A percentile compares a stretch with the other conserved stretches of the same genome.
These are phyloP conservation scores for Sporisorium reilianum DNA, from an alignment of 1,284 basidiomycete species.

Conservation along the genomic window DNA sequence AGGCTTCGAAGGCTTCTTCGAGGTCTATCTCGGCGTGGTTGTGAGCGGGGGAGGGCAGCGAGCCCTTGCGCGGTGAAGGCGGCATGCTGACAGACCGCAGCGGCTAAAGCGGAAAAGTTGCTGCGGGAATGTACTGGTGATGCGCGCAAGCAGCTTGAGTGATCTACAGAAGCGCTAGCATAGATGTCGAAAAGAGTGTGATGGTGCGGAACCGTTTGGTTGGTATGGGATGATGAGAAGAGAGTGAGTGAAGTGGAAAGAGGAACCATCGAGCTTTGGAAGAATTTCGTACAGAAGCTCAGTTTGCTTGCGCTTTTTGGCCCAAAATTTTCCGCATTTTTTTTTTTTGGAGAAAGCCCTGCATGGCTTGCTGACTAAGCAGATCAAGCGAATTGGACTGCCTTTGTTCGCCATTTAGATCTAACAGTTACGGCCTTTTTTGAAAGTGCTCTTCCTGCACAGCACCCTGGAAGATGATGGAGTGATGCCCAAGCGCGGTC, in stretches of 20 bases:
- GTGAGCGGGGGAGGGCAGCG: conserved; percentile 7
- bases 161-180: background rate
- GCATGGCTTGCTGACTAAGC: conserved; percentile 33
- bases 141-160: background rate
- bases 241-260: conserved; percentile 1
- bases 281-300: conserved; percentile 12
- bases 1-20: background rate
- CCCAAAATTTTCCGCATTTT: conserved; percentile 45
- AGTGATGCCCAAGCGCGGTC: no score
- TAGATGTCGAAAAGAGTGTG: conserved; percentile 1
- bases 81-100: conserved; percentile 31
- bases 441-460: background rate
- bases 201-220: background rate
- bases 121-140: background rate
- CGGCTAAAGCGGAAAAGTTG: no score
- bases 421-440: background rate
- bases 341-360: conserved; percentile 10
- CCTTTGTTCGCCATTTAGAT: background rate
- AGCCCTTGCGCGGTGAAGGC: conserved; percentile 25
- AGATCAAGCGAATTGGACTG: background rate
- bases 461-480: no score
- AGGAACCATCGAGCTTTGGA: conserved; percentile 8
- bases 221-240: conserved; percentile 1
- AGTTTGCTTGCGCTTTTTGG: conserved; percentile 18
- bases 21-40: background rate